A percentile compares a stretch with the other conserved stretches of the same genome.
Evolutionary conservation across 768 basidiomycete genomes (phyloP).

Genomic region (Trametopsis cervina): DNA sequence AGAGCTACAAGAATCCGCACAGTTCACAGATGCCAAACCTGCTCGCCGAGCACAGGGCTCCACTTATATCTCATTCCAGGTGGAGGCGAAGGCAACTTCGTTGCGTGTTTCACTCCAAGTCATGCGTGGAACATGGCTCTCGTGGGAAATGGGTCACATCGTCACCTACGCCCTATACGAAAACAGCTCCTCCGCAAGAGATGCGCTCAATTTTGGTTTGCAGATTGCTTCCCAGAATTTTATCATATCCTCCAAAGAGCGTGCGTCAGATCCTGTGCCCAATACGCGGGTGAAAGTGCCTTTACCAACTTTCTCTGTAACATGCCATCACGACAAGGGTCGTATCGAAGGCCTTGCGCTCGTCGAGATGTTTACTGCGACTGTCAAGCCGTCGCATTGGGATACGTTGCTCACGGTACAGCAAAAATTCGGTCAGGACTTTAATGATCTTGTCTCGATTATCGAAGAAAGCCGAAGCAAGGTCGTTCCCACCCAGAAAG

Average conservation of each 20-base stretch:
- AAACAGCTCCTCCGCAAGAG: conserved; percentile 29
- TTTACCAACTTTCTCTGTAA: conserved; percentile 59
- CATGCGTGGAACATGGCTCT: conserved; percentile 85
- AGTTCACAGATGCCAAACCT: conserved; percentile 17
- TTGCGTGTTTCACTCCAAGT: conserved; percentile 66
- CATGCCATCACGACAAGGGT: conserved; percentile 47
- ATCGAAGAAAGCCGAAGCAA: conserved; percentile 51
- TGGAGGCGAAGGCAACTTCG: conserved; percentile 46
- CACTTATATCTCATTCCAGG: conserved; percentile 29
- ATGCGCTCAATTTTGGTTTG: conserved; percentile 46
- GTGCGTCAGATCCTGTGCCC: conserved; percentile 25
- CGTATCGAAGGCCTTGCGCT: conserved; percentile 48
- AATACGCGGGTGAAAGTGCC: conserved; percentile 51
- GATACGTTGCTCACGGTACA: conserved; percentile 80
- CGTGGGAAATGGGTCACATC: conserved; percentile 56
- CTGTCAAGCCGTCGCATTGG: conserved; percentile 76
- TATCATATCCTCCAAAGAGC: conserved; percentile 43
- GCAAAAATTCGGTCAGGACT: conserved; percentile 86
- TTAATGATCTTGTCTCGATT: conserved; percentile 69
- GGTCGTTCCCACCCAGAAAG: conserved; percentile 4
- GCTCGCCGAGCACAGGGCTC: conserved; percentile 1
- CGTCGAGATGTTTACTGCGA: conserved; percentile 64
- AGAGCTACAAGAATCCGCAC: conserved; percentile 43
- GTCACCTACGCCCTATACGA: conserved; percentile 35
- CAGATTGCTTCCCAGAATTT: conserved; percentile 57